phyloP scores from a whole-genome alignment of 768 basidiomycete species.

The Boletellus ananiceps region DNA sequence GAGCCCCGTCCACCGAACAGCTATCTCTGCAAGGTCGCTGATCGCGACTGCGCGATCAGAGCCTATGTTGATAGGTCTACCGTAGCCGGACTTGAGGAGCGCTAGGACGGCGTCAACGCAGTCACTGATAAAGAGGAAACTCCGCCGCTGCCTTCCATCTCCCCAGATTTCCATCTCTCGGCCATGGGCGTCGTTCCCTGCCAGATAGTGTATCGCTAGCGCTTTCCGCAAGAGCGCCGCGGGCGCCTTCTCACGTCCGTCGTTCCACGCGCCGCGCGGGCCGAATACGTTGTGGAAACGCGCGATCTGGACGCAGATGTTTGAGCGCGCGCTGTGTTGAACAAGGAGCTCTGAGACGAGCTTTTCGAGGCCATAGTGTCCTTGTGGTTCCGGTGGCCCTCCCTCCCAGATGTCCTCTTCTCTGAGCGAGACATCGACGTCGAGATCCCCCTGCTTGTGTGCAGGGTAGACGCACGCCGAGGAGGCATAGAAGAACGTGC shows the following conservation, averaged over 20 bases:
- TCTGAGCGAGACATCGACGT: slow-evolving; percentile 39
- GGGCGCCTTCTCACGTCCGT: slow-evolving; percentile 55
- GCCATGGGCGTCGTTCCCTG: not conserved
- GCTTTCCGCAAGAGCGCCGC: slow-evolving; percentile 56
- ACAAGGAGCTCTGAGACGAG: slow-evolving; percentile 46
- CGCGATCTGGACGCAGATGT: slow-evolving; percentile 42
- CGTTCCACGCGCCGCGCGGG: slow-evolving; percentile 47
- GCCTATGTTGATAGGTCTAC: slow-evolving; percentile 46
- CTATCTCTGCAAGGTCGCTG: slow-evolving; percentile 38
- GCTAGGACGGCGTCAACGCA: slow-evolving; percentile 46
- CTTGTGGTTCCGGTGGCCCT: slow-evolving; percentile 43
- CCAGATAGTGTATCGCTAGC: slow-evolving; percentile 24
- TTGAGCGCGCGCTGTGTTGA: slow-evolving; percentile 21
- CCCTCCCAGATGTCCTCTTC: slow-evolving; percentile 43
- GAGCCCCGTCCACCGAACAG: slow-evolving; percentile 33
- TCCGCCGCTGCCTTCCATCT: slow-evolving; percentile 47
- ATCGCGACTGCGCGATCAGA: slow-evolving; percentile 44
- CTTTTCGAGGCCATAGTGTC: slow-evolving; percentile 59
- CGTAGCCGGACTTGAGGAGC: slow-evolving; percentile 37
- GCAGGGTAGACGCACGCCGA: slow-evolving; percentile 58
- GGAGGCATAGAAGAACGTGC: slow-evolving; percentile 50
- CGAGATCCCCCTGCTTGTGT: slow-evolving; percentile 32
- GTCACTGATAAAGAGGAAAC: slow-evolving; percentile 54
- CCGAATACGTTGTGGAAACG: slow-evolving; percentile 60
- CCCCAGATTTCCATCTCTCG: slow-evolving; percentile 53